phyloP scores from a whole-genome alignment of 129 eudicot species.

The Glebionis coronaria region DNA sequence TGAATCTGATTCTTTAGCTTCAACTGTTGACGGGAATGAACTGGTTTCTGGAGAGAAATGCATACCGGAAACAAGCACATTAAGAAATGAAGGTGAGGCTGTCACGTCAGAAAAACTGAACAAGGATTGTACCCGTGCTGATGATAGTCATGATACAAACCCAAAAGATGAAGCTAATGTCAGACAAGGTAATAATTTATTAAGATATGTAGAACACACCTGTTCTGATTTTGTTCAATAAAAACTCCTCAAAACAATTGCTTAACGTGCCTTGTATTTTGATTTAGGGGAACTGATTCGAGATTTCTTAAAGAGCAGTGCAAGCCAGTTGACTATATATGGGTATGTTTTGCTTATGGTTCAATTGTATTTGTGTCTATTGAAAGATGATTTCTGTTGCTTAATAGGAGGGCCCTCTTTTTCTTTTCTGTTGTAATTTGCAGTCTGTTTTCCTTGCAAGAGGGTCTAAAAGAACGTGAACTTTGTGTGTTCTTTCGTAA shows the following conservation, averaged over 20 bases:
- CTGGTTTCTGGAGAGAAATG: slow-evolving; percentile 70
- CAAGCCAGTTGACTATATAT: slow-evolving; percentile 78
- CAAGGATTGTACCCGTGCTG: slow-evolving; percentile 19
- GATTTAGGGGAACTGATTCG: slow-evolving; percentile 62
- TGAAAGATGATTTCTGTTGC: slow-evolving; percentile 12
- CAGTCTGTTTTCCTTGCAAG: slow-evolving; percentile 75
- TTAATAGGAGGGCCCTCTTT: slow-evolving; percentile 22
- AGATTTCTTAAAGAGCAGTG: slow-evolving; percentile 70
- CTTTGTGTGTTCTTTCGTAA: slow-evolving; percentile 92
- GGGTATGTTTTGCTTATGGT: slow-evolving; percentile 52
- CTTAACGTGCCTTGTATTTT: slow-evolving; percentile 24
- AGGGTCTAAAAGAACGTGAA: slow-evolving; percentile 66
- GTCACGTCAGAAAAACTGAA: slow-evolving; percentile 53
- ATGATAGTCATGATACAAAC: slow-evolving; percentile 25
- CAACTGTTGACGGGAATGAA: slow-evolving; percentile 55
- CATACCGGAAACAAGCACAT: slow-evolving; percentile 50
- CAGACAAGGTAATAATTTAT: slow-evolving; percentile 48
- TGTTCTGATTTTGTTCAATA: slow-evolving; percentile 16
- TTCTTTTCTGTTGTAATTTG: slow-evolving; percentile 27
- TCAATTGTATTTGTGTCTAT: slow-evolving; percentile 2
- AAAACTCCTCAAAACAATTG: slow-evolving; percentile 7
- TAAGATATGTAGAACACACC: neutral
- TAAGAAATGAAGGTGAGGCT: slow-evolving; percentile 61
- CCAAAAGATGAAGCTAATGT: slow-evolving; percentile 42
- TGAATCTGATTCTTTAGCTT: slow-evolving; percentile 44